Base-by-base conservation (phyloP, 2,329 filamentous ascomycete genomes). In the Cryphonectria japonica region DNA sequence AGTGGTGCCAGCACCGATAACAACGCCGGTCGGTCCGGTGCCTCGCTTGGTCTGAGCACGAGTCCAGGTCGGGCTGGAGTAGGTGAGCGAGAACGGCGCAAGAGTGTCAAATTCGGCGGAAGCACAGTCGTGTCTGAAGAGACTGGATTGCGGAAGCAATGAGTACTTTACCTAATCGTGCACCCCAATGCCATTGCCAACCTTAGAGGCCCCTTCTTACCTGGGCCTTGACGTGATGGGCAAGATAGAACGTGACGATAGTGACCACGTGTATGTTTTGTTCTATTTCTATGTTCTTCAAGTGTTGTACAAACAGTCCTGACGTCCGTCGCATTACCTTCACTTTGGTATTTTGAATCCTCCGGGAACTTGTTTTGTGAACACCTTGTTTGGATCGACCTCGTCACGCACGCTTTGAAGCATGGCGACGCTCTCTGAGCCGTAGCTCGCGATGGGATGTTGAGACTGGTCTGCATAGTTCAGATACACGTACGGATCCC, bases 71-170 rank as follows among this genome's bases (percentile, higher is more conserved):
- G 80, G 68, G 74, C 74, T 37, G 78, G 78, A 1, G 77, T 76
- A 0, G 68, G 73, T 0, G 85, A 86, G 63, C 79, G 87, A 71
- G 88, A 90, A 77, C 82, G 87, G 73, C 83, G 88, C 77, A 90
- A 90, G 83, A 90, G 88, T 73, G 89, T 91, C 75, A 91, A 91
- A 80, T 89, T 91, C 79, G 85, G 84, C 2, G 82, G 82, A 60
- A 81, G 67, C 32, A 71, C 69, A n/a, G 71, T 70, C 26, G 1
- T 64, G 11, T 59, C 54, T 14, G 54, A 59, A 29, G 54, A 59
- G 14, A 32, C 26, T 7, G 54, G 54, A 6, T 29, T 13, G n/a
- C 54, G 29, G 14, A 59, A 59, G 13, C 29, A 59, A 32, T 59
- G 22, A n/a, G 34, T 2, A 34, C 3, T 34, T 14, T 26, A 26